Conservation (phyloP, 306 rosid species). For the Mucuna pruriens region DNA sequence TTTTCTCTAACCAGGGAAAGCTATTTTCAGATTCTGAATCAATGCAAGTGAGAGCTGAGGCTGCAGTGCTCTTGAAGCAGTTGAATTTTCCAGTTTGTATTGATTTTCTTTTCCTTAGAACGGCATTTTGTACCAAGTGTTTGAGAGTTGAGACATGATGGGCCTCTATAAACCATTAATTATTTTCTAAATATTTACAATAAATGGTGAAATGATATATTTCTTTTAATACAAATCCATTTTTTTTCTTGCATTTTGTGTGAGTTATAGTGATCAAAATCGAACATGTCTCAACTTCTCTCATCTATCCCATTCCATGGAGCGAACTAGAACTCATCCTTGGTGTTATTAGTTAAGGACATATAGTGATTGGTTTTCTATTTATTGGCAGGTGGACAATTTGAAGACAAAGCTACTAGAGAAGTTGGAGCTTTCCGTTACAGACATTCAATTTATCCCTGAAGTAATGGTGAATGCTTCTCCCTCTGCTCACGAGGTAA, state of each 20-base stretch:
- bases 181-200: not conserved
- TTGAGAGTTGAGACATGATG: not conserved
- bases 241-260: slow-evolving; percentile 17
- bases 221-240: not conserved
- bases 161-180: not conserved
- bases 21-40: slow-evolving; percentile 87
- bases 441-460: slow-evolving; percentile 63
- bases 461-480: slow-evolving; percentile 56
- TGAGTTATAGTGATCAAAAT: slow-evolving; percentile 4
- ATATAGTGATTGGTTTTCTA: slow-evolving; percentile 31
- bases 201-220: not conserved
- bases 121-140: not conserved
- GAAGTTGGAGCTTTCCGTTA: slow-evolving; percentile 72
- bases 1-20: slow-evolving; percentile 59
- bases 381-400: slow-evolving; percentile 69
- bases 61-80: slow-evolving; percentile 87
- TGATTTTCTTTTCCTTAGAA: slow-evolving; percentile 1
- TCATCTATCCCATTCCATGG: not conserved
- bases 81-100: slow-evolving; percentile 76
- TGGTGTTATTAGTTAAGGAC: not conserved
- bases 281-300: not conserved
- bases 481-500: slow-evolving; percentile 66
- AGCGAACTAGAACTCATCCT: not conserved
- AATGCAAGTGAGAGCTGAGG: slow-evolving; percentile 91
- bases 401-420: slow-evolving; percentile 76